phyloP scores from a whole-genome alignment of 2,329 filamentous ascomycete genomes.

The Fusarium sp. region DNA sequence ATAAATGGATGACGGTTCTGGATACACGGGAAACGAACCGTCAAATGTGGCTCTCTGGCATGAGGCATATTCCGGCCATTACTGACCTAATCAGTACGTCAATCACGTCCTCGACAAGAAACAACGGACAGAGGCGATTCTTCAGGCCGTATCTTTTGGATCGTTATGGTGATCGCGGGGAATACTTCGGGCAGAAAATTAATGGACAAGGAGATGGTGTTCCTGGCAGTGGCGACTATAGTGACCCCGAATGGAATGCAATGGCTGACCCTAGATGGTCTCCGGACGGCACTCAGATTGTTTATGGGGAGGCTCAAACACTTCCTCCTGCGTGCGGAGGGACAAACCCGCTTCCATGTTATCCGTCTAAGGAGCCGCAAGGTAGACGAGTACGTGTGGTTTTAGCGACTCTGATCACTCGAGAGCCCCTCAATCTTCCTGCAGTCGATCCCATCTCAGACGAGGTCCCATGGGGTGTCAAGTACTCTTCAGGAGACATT shows the following conservation, averaged over 20 bases:
- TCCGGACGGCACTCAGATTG: constrained; percentile 53
- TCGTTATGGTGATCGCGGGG: constrained; percentile 54
- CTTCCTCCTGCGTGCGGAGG: constrained; percentile 55
- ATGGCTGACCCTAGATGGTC: constrained; percentile 56
- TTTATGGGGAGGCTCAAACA: constrained; percentile 54
- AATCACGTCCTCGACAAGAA: constrained; percentile 52
- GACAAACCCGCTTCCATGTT: constrained; percentile 53
- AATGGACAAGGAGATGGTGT: constrained; percentile 48
- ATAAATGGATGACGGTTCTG: constrained; percentile 54
- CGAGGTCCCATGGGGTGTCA: not conserved
- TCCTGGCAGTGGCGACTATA: constrained; percentile 46
- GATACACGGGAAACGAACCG: constrained; percentile 54
- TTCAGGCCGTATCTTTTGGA: constrained; percentile 59
- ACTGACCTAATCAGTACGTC: constrained; percentile 49
- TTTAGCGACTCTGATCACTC: constrained; percentile 51
- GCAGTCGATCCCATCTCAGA: not conserved
- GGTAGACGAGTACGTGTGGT: constrained; percentile 53
- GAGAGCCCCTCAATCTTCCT: constrained; percentile 36
- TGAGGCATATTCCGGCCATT: constrained; percentile 55
- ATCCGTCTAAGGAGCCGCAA: constrained; percentile 50
- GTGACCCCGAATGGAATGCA: constrained; percentile 59
- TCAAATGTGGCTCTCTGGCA: constrained; percentile 52
- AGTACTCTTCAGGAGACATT: not conserved
- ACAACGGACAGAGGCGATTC: constrained; percentile 57
- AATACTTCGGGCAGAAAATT: constrained; percentile 56